Percentiles rank a stretch among this genome's conserved stretches.
phyloP scores from a whole-genome alignment of 2,329 filamentous ascomycete species.

The Venturiaceae sp. region DNA sequence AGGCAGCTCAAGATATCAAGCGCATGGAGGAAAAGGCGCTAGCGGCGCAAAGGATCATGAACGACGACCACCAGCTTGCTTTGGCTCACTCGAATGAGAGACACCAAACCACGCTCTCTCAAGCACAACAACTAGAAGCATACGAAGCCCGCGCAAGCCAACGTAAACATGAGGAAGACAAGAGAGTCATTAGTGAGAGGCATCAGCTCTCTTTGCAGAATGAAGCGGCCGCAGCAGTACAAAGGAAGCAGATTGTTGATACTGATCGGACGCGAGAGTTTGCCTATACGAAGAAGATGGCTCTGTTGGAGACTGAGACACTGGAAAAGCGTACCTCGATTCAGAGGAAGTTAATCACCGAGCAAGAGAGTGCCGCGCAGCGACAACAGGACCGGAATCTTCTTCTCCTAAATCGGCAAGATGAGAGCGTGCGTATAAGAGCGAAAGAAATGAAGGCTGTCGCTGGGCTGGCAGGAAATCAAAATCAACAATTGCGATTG shows the following conservation, averaged over 20 bases:
- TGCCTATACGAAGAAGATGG: background rate
- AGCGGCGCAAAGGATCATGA: background rate
- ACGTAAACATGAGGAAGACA: background rate
- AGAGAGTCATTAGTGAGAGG: background rate
- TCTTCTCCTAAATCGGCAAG: background rate
- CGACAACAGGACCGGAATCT: background rate
- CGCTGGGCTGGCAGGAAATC: background rate
- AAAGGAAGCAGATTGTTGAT: slow-evolving; percentile 2
- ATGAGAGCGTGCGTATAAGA: slow-evolving; percentile 3
- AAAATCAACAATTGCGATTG: background rate
- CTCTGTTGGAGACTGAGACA: background rate
- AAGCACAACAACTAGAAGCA: slow-evolving; percentile 2
- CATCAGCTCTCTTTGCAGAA: background rate
- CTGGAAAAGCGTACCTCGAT: background rate
- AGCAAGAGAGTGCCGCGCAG: background rate
- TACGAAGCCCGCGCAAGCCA: background rate
- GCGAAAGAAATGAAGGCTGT: slow-evolving; percentile 2
- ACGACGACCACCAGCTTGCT: background rate
- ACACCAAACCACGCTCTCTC: background rate
- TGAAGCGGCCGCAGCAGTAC: background rate
- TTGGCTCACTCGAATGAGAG: background rate
- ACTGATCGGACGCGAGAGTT: background rate
- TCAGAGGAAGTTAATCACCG: background rate
- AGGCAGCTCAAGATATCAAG: background rate
- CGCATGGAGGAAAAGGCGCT: slow-evolving; percentile 2